Base-by-base conservation (phyloP, 2,329 filamentous ascomycete genomes). In the Diaporthe destruens region DNA sequence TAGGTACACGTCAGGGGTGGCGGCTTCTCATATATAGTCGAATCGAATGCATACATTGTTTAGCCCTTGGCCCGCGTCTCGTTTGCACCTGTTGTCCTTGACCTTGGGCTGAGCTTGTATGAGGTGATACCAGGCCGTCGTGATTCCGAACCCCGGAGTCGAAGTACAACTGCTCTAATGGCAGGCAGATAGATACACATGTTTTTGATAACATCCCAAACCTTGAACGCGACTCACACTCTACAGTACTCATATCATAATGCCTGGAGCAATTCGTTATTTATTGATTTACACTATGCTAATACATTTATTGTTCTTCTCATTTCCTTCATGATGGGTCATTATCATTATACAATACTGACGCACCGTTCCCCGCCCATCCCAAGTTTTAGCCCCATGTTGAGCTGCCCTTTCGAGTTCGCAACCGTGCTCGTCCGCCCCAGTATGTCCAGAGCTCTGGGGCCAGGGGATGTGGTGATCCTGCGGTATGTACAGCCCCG, bases 321-420 rank as follows among this genome's bases (percentile, higher is more conserved):
- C 67, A 23, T 70, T 51, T 53, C 67, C 55, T 53, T 70, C 67
- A n/a, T 70, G 55, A 42, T 25, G 34, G 44, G 56, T 66, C 70
- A 74, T 72, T 67, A 74, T 74, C 72, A 72, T 74, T 57, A 72
- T 51, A 70, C 66, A 61, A 59, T 63, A 67, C 70, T 39, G 69
- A 68, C 63, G 65, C 67, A 70, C 55, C 44, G 32, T 70, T 70
- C 18, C 39, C 29, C 44, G 55, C 44, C 67, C n/a, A 51, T 16
- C 3, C 23, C 32, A 11, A n/a, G 55, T 12, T 44, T 29, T 36
- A 6, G 44, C 44, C 14, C n/a, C 11, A 32, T 53, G 23, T 16
- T 47, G 34, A 18, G 39, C 12, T 42, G 39, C 39, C 8, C 44
- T 51, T 47, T 32, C 36, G 29, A 53, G 18, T 29, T 53, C 5